phyloP scores from a whole-genome alignment of 2,329 filamentous ascomycete species.

The Fusarium longipes region DNA sequence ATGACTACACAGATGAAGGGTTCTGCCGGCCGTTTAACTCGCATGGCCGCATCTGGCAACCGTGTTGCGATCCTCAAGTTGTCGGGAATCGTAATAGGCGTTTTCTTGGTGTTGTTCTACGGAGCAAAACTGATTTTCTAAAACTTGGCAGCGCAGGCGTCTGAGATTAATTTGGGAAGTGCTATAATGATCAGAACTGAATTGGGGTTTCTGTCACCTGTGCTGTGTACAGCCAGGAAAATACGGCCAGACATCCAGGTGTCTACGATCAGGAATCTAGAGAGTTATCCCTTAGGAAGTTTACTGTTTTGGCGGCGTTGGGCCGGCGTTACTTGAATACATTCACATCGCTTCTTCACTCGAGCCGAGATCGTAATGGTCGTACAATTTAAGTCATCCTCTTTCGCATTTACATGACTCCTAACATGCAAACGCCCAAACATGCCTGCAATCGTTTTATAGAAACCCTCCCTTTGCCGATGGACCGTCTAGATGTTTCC shows the following conservation, averaged over 20 bases:
- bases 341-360: conserved; percentile 26
- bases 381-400: conserved; percentile 31
- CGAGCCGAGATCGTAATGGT: conserved; percentile 6
- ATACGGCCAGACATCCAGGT: conserved; percentile 1
- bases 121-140: conserved; percentile 72
- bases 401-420: conserved; percentile 50
- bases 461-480: conserved; percentile 24
- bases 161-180: not conserved
- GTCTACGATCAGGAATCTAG: conserved; percentile 4
- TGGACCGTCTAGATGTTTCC: conserved; percentile 29
- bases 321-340: conserved; percentile 40
- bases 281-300: conserved; percentile 11
- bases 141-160: conserved; percentile 28
- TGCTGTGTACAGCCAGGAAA: not conserved
- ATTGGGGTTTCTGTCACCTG: not conserved
- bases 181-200: conserved; percentile 4
- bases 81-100: conserved; percentile 80
- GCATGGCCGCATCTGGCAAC: conserved; percentile 93
- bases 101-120: conserved; percentile 81
- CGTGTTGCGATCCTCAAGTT: conserved; percentile 92
- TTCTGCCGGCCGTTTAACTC: conserved; percentile 81
- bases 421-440: conserved; percentile 51
- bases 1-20: conserved; percentile 87
- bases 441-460: conserved; percentile 48
- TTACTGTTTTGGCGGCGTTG: conserved; percentile 35